Evolutionary conservation across 805 yeast species (phyloP).

Genomic region (Crinitomyces ghanaensis): DNA sequence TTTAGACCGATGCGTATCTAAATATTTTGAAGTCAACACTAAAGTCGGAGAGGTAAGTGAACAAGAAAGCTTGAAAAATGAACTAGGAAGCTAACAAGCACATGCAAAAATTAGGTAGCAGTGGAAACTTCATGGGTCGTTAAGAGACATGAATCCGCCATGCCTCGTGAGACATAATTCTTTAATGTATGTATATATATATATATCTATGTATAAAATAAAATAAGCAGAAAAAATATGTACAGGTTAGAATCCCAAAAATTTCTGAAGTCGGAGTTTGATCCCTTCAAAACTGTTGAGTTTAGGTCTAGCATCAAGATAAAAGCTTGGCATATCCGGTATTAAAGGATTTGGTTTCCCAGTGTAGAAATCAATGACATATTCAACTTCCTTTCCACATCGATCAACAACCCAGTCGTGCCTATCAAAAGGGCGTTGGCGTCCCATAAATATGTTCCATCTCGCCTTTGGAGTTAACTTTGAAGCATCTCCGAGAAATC

Average conservation of each 20-base stretch:
- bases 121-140: slow-evolving; percentile 23
- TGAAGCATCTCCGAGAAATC: slow-evolving; percentile 81
- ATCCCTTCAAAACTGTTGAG: slow-evolving; percentile 72
- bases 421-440: slow-evolving; percentile 79
- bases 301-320: slow-evolving; percentile 87
- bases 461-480: slow-evolving; percentile 84
- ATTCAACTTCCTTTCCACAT: slow-evolving; percentile 74
- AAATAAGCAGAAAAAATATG: not conserved
- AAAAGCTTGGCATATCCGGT: slow-evolving; percentile 49
- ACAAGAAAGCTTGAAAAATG: not conserved
- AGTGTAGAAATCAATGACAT: slow-evolving; percentile 84
- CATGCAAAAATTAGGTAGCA: slow-evolving; percentile 37
- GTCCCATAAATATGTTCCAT: slow-evolving; percentile 45
- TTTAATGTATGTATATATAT: slow-evolving; percentile 4
- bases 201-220: slow-evolving; percentile 3
- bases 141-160: slow-evolving; percentile 3
- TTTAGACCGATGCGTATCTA: slow-evolving; percentile 90
- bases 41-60: slow-evolving; percentile 66
- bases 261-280: slow-evolving; percentile 50
- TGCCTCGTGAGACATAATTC: not conserved
- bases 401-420: slow-evolving; percentile 90
- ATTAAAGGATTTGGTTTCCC: slow-evolving; percentile 39
- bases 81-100: slow-evolving; percentile 20
- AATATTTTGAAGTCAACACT: slow-evolving; percentile 88
- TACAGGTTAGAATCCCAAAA: slow-evolving; percentile 29